Base-by-base conservation (phyloP, 805 yeast species). In the Wickerhamomyces queroliae region DNA sequence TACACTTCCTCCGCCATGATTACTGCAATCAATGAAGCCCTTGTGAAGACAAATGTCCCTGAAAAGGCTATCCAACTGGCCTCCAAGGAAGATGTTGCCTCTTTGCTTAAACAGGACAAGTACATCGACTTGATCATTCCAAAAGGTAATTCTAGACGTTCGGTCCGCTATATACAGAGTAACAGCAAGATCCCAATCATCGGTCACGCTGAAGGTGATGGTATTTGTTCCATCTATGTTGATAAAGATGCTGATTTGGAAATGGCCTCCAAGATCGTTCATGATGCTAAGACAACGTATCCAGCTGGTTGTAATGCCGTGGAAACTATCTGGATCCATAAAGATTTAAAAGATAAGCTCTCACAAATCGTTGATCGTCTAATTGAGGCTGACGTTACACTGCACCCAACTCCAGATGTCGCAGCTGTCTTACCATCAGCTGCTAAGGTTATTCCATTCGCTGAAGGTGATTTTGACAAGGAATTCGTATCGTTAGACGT, bases 291-390 rank as follows among this genome's bases (percentile, higher is more conserved):
- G 64, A 88, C 96, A 0, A 90, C 89, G 61, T 93, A 93, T 59
- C 97, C 98, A 36, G 99, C 99, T 11, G 99, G 96, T n/a, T 93
- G 99, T 63, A 93, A 93, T 59, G 97, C 99, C 7, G 91, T 78
- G 40, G 99, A 93, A 62, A 87, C 93, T 25, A 62, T 93, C 23
- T 70, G 93, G 41, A 63, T 95, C 35, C 74, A 83, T 60, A 63
- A 69, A 37, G 56, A 49, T 42, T 59, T 59, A 48, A 67, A 56
- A 38, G 64, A 44, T 50, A 53, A 48, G 28, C 51, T 71, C 13
- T 42, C 63, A 13, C 59, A 62, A 20, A 65, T 70, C 13, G 53
- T 69, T 15, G 55, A 59, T 15, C 56, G 63, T 11, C 67, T 91
- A 44, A 52, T 74, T 6, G 77, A 67, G 9, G 76, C 78, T 7